Base-by-base conservation (phyloP, 306 rosid species). In the Luffa acutangula region DNA sequence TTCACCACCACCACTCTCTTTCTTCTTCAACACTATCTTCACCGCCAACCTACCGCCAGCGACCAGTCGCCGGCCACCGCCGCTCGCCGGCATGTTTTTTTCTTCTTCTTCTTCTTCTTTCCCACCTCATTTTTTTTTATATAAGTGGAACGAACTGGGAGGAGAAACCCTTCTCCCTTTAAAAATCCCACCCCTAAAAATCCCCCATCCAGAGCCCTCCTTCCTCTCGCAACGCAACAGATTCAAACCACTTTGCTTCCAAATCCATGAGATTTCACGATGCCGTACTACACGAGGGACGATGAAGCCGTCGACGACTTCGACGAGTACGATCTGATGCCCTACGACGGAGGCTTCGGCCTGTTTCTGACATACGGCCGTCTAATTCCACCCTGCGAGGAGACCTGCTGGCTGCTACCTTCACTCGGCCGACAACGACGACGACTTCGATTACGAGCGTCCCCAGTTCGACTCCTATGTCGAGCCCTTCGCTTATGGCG, bases 361-460 rank as follows among this genome's bases (percentile, higher is more conserved):
- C n/a, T 84, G 3, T 15, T 12, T 15, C 85, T 84, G 70, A 84
- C 88, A 2, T 87, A 80, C 84, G 90, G 90, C 70, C 88, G 88
- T 7, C 85, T 85, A 3, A 25, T 87, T 52, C 51, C 80, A 0
- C 88, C 83, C 0, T 84, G 58, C 37, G 90, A 80, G 2, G 97
- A 95, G 69, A 91, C 87, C 74, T 95, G 99, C 80, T 85, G n/a
- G n/a, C n/a, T n/a, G n/a, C n/a, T n/a, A 93, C 84, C 64, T 90
- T 0, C 34, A 70, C 74, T 80, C 92, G 75, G 53, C 51, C 78
- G 2, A 82, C 49, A 66, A 66, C 83, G 59, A 89, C 36, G 85
- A 82, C 2, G 84, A 87, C 0, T 81, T 90, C 52, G 98, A 93
- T 51, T 93, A 91, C 80, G 96, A 91, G 63, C 98, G 97, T 41